Evolutionary conservation across 345 rosid species (phyloP).

Genomic region (Brassica rapa): DNA sequence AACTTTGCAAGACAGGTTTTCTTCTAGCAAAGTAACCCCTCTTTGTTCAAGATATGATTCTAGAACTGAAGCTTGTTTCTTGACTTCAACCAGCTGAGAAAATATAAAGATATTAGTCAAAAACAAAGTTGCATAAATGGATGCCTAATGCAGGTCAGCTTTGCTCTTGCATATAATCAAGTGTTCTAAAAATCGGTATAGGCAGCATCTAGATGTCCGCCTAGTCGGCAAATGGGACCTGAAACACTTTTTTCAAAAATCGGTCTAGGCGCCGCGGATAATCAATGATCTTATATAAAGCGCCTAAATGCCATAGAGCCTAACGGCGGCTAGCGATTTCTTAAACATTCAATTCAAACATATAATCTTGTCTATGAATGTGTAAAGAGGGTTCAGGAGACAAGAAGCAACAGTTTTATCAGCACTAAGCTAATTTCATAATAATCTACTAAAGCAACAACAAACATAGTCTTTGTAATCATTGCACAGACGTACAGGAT

Average conservation of each 20-base stretch:
- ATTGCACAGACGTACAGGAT: slow-evolving; percentile 41
- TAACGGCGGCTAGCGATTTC: too few species aligned
- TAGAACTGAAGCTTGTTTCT: slow-evolving; percentile 66
- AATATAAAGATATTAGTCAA: background rate
- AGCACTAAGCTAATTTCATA: background rate
- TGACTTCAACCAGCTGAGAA: slow-evolving; percentile 61
- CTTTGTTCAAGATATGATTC: slow-evolving; percentile 90
- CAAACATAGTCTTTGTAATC: background rate
- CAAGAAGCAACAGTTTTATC: background rate
- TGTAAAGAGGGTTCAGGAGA: background rate
- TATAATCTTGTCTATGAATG: background rate
- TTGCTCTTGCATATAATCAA: background rate
- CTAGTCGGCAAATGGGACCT: too few species aligned
- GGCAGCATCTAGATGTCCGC: too few species aligned
- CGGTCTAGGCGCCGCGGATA: too few species aligned
- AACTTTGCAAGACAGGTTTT: slow-evolving; percentile 78
- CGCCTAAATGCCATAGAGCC: too few species aligned
- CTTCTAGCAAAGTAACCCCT: slow-evolving; percentile 77
- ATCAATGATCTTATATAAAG: too few species aligned
- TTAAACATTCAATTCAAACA: background rate
- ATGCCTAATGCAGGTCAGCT: background rate
- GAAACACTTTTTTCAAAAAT: too few species aligned
- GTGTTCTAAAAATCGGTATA: too few species aligned
- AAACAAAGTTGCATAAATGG: background rate
- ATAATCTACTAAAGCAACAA: background rate